Percentiles rank a stretch among this genome's conserved stretches.
Evolutionary conservation across 169 alveolate species (phyloP).

Genomic region (Plasmodium yoelii): DNA sequence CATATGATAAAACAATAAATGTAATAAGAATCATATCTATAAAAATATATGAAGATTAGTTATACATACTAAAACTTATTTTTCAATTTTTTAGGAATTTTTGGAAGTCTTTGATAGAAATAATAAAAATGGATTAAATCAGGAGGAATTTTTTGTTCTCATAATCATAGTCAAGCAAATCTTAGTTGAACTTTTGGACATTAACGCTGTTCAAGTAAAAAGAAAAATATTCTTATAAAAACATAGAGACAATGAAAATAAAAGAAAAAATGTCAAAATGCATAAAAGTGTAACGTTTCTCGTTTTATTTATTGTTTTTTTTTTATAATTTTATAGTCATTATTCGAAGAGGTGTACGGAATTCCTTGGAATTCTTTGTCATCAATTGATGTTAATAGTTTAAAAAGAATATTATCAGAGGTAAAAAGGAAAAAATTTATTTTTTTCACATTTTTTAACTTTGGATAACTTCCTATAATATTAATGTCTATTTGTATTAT

Average conservation of each 20-base stretch:
- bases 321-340: constrained; percentile 25
- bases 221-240: background rate
- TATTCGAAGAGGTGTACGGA: constrained; percentile 74
- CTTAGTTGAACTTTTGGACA: constrained; percentile 79
- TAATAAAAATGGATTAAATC: constrained; percentile 79
- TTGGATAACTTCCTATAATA: background rate
- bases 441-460: constrained; percentile 10
- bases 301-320: constrained; percentile 3
- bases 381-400: constrained; percentile 69
- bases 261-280: constrained; percentile 6
- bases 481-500: too few species aligned
- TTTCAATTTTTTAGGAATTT: constrained; percentile 49
- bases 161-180: constrained; percentile 79
- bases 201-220: constrained; percentile 78
- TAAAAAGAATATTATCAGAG: constrained; percentile 55
- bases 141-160: constrained; percentile 81
- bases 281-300: background rate
- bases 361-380: constrained; percentile 75
- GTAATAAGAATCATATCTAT: background rate
- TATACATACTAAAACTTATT: background rate
- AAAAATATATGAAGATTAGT: background rate
- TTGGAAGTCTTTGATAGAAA: constrained; percentile 78
- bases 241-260: background rate
- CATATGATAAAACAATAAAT: background rate
- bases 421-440: constrained; percentile 15